These are phyloP conservation scores for Poteriospumella lacustris DNA, from an alignment of 108 stramenopile species.

Conservation along the genomic window DNA sequence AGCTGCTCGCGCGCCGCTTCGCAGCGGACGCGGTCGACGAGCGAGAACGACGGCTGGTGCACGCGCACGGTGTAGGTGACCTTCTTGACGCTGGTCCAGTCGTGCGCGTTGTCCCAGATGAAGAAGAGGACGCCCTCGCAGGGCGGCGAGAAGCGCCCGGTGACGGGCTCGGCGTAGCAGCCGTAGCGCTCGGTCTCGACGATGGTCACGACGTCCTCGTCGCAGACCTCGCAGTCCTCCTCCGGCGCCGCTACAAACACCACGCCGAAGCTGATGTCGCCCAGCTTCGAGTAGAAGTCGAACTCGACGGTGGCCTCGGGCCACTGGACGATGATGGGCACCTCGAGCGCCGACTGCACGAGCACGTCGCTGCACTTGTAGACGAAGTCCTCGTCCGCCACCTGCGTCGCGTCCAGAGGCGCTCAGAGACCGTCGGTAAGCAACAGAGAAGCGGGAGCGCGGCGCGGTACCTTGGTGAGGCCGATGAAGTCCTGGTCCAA, in stretches of 20 bases:
- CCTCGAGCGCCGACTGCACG: background rate
- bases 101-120: background rate
- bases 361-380: background rate
- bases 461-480: background rate
- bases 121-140: slow-evolving; percentile 14
- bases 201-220: background rate
- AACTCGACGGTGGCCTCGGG: background rate
- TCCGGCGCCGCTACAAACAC: slow-evolving; percentile 11
- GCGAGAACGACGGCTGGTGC: too few relatives aligned
- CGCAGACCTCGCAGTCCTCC: background rate
- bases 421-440: too few relatives aligned
- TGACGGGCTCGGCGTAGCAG: background rate
- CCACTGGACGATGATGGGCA: slow-evolving; percentile 1
- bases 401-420: too few relatives aligned
- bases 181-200: background rate
- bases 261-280: background rate
- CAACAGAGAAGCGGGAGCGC: too few relatives aligned
- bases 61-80: background rate
- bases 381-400: background rate
- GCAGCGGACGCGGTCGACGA: too few relatives aligned
- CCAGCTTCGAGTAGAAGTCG: background rate
- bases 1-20: too few relatives aligned
- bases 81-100: background rate
- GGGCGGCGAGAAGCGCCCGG: background rate
- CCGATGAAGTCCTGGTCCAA: slow-evolving; percentile 13